Base-by-base conservation (phyloP, 495 filamentous ascomycete species). In the Penicillium argentinense region DNA sequence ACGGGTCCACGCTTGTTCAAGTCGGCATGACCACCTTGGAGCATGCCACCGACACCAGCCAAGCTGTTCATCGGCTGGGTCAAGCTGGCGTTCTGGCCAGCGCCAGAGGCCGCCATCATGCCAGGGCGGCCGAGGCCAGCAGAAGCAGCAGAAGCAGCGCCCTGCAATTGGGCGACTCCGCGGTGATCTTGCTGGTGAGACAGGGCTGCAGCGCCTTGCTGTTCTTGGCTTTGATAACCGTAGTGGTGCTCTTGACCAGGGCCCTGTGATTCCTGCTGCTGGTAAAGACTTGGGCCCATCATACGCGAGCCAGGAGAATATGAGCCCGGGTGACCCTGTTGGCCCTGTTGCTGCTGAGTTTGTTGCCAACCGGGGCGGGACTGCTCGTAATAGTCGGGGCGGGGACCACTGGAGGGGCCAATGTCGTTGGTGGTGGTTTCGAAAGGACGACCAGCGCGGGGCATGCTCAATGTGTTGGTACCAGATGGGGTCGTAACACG, bases 401-500 rank as follows among this genome's bases (percentile, higher is more conserved):
- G 72, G 22, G 71, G 56, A 9, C 59, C 54, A 47, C 59, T 59
- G 23, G 66, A 55, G 3, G 70, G 57, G 2, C 66, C 68, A 9
- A 66, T 41, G 5, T 71, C 64, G 18, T 54, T 62, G 14, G 70
- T 54, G 0, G 69, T 63, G 0, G 69, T 63, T 28, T 78, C 74
- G 29, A 79, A 67, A 0, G 77, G 61, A 17, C 74, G 72, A 29
- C 75, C 68, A 44, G 76, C 62, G 34, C 70, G 74, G 36, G 77
- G 72, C 78, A 82, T 82, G 36, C 73, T 76, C 25, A 75, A 69
- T 23, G 78, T 80, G 45, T 75, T 88, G 11, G 85, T 86, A 6
- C 93, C 95, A 63, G 91, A 95, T 0, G 95, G 95, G 0, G 95
- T 99, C 0, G 95, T 99, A 32, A 99, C 95, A 27, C 95, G 82